These are phyloP conservation scores for Chimonanthus praecox DNA, from an alignment of 164 flowering plant genomes.

Conservation along the genomic window DNA sequence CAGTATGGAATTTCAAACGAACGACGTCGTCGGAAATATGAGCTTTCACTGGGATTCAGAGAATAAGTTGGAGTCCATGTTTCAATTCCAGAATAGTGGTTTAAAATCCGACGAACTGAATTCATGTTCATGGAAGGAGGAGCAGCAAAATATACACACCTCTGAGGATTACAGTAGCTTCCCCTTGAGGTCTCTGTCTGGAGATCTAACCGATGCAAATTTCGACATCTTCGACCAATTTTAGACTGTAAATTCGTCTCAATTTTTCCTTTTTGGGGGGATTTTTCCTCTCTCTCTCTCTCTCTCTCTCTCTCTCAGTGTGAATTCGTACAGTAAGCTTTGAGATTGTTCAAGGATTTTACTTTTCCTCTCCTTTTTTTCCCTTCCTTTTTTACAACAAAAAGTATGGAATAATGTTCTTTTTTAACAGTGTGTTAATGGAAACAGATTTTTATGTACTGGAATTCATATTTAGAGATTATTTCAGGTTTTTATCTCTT, in stretches of 20 bases:
- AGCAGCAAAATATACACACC: slow-evolving; percentile 22
- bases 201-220: slow-evolving; percentile 36
- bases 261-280: not conserved
- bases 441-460: not conserved
- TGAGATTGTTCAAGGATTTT: not conserved
- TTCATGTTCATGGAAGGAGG: slow-evolving; percentile 39
- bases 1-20: slow-evolving; percentile 24
- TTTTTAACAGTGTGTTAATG: slow-evolving; percentile 2
- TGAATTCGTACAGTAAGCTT: slow-evolving; percentile 5
- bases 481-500: too few relatives aligned
- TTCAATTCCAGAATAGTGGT: slow-evolving; percentile 40
- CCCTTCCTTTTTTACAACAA: not conserved
- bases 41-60: slow-evolving; percentile 35
- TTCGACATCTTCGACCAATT: slow-evolving; percentile 45
- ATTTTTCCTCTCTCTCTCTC: not conserved
- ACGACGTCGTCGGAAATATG: slow-evolving; percentile 29
- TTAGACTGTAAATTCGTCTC: slow-evolving; percentile 29
- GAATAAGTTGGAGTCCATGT: slow-evolving; percentile 35
- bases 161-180: slow-evolving; percentile 44
- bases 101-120: slow-evolving; percentile 38
- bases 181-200: slow-evolving; percentile 38
- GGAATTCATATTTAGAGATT: too few relatives aligned
- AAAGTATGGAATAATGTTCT: slow-evolving; percentile 6
- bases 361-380: not conserved
- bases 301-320: slow-evolving; percentile 8